Evolutionary conservation across 345 rosid genomes (phyloP).

Genomic region (Hibiscus mutabilis): DNA sequence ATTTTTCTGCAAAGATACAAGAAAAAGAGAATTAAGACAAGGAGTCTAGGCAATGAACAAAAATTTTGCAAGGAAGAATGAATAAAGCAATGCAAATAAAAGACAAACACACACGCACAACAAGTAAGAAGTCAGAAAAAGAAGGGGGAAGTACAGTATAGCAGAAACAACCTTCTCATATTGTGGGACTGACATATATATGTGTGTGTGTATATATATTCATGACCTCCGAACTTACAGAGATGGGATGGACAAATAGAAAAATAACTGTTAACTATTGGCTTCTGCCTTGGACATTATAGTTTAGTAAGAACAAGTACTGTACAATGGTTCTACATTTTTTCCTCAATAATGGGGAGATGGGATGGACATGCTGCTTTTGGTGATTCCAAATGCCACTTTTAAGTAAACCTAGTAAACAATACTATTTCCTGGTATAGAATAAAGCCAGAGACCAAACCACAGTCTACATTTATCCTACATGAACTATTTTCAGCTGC

Average conservation of each 20-base stretch:
- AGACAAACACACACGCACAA: not conserved
- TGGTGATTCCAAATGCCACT: too few relatives aligned
- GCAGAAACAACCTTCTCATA: not conserved
- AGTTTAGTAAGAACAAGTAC: not conserved
- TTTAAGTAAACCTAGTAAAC: too few relatives aligned
- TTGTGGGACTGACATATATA: not conserved
- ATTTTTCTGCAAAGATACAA: slow-evolving; percentile 39
- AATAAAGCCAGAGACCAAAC: not conserved
- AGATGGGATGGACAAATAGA: not conserved
- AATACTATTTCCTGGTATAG: not conserved
- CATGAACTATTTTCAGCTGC: not conserved
- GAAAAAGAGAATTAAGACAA: not conserved
- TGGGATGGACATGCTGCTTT: too few relatives aligned
- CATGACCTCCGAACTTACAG: too few relatives aligned
- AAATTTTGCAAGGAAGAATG: not conserved
- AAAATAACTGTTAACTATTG: not conserved
- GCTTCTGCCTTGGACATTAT: not conserved
- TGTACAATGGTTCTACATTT: too few relatives aligned
- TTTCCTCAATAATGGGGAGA: too few relatives aligned
- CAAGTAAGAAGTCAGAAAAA: not conserved
- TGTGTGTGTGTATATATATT: too few relatives aligned
- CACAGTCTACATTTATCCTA: not conserved
- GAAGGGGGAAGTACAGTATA: not conserved
- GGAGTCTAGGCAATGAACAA: not conserved
- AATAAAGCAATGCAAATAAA: not conserved